Evolutionary conservation across 1,284 basidiomycete genomes (phyloP).

Genomic region (Trametes hirsuta): DNA sequence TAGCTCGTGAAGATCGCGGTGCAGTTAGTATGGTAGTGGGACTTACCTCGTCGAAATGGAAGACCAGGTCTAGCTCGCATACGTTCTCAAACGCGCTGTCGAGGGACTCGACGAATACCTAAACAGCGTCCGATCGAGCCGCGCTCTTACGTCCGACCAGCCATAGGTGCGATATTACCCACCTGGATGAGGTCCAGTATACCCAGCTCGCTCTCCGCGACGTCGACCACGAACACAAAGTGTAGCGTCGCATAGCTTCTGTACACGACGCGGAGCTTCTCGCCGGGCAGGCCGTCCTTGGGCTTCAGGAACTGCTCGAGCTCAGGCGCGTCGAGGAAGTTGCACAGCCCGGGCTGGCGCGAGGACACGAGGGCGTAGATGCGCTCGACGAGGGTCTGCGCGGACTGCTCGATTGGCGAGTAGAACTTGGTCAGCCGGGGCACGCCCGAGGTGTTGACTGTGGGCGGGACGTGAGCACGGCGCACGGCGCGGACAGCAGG

Average conservation of each 20-base stretch:
- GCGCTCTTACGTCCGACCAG: neutral
- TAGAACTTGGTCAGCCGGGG: conserved; percentile 97
- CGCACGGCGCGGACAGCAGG: conserved; percentile 8
- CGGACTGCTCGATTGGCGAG: conserved; percentile 78
- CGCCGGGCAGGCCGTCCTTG: conserved; percentile 47
- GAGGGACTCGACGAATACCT: conserved; percentile 97
- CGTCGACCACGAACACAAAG: conserved; percentile 97
- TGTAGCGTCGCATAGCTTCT: conserved; percentile 93
- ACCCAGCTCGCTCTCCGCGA: conserved; percentile 93
- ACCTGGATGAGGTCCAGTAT: conserved; percentile 98
- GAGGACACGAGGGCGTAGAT: conserved; percentile 85
- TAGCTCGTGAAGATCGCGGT: neutral
- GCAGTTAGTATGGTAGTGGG: neutral
- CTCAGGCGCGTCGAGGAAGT: conserved; percentile 92
- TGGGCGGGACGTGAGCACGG: conserved; percentile 27
- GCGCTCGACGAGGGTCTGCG: conserved; percentile 76
- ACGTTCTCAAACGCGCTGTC: conserved; percentile 98
- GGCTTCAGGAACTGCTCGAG: conserved; percentile 75
- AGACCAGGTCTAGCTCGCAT: conserved; percentile 97
- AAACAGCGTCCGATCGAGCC: neutral
- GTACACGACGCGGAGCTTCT: conserved; percentile 78
- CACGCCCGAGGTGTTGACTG: conserved; percentile 88
- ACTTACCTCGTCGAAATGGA: conserved; percentile 95
- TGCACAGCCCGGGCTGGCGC: conserved; percentile 81
- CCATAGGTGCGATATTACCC: conserved; percentile 28